Base-by-base conservation (phyloP, 2,329 filamentous ascomycete genomes). In the Leptographium wingfieldii region DNA sequence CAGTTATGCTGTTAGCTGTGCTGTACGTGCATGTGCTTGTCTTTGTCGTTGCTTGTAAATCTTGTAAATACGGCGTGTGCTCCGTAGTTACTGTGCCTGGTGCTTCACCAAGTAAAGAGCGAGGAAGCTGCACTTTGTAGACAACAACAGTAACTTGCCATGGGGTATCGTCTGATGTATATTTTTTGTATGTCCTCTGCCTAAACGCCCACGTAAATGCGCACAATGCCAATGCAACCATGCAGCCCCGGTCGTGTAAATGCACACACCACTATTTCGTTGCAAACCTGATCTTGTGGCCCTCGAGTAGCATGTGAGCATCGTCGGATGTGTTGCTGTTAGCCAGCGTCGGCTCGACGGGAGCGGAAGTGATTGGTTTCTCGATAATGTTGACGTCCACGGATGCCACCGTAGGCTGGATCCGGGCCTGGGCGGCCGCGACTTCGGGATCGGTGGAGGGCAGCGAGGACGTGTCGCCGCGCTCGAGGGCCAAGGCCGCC, bases 321-420 rank as follows among this genome's bases (percentile, higher is more conserved):
- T 77, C 74, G 1, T 69, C 71, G 52, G 71, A 70, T 1, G 67
- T 63, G 9, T 61, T 60, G 4, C 64, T 65, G 16, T 61, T 61
- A n/a, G 69, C 57, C 11, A 73, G 62, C 2, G 69, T 71, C 29
- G 76, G 78, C 49, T 71, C 68, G 61, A 73, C 69, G 54, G 69
- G 76, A 53, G 67, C 66, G 61, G 69, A 70, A 57, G 65, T 74
- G 51, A 73, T 74, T 22, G 68, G 74, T 66, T 79, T 84, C 69
- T 83, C 83, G 56, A 71, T 73, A 27, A 83, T 77, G 1, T 70
- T 74, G 43, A 83, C 71, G 55, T 77, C 74, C 22, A 82, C 69
- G 62, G 70, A 73, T 58, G 69, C 71, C 59, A 25, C 68, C 66
- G 46, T 73, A 68, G 9, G 74, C 74, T 61, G 66, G 27, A 64